Conservation (phyloP, 2,329 filamentous ascomycete species). For the Neurospora crassa region DNA sequence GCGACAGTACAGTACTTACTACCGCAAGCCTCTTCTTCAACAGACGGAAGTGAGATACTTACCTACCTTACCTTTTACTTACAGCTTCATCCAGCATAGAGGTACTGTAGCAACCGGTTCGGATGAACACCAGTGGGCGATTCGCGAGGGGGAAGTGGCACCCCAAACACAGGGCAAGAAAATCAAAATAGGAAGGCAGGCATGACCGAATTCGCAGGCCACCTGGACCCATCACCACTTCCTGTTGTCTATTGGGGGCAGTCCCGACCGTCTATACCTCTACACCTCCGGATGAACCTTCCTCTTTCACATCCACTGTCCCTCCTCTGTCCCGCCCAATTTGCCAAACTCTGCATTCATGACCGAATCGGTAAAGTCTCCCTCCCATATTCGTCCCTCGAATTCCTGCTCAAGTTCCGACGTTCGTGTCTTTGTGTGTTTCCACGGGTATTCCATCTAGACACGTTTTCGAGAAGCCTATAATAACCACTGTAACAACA, state of each 20-base stretch:
- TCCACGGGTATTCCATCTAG: background rate
- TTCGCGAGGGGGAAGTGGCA: background rate
- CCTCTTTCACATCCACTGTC: background rate
- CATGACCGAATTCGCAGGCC: background rate
- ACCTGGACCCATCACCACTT: no score
- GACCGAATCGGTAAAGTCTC: background rate
- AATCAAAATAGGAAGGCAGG: background rate
- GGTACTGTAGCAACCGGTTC: background rate
- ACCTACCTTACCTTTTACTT: background rate
- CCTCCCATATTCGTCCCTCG: background rate
- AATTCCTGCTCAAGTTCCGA: background rate
- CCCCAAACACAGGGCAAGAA: background rate
- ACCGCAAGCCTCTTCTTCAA: background rate
- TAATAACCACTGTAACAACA: background rate
- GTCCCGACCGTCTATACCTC: no score
- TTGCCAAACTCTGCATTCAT: background rate
- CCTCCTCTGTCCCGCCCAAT: background rate
- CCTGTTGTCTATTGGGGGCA: no score
- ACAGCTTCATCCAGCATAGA: background rate
- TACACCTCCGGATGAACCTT: background rate
- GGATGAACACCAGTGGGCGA: background rate
- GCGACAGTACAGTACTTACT: background rate
- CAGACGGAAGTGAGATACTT: no score
- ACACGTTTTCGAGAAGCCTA: background rate
- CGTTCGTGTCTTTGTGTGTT: background rate